Evolutionary conservation across 2,329 filamentous ascomycete genomes (phyloP).

Genomic region (Colletotrichum tropicicola): DNA sequence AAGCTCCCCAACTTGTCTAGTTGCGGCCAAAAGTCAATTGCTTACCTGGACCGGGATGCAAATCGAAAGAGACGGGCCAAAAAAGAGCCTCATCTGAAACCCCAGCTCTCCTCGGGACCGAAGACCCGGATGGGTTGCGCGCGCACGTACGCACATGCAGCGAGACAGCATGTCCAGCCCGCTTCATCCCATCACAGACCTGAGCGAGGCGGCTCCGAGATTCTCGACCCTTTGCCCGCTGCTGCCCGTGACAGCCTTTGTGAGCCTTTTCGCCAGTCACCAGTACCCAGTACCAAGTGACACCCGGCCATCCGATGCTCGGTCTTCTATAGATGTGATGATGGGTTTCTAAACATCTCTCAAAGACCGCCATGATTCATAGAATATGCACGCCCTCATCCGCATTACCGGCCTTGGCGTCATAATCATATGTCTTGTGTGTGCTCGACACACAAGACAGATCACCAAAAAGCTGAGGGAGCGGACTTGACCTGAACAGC

Average conservation of each 20-base stretch:
- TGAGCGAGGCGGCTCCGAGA: neutral
- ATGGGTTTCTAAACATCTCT: neutral
- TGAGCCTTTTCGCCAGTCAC: too few species aligned
- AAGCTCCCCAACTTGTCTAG: neutral
- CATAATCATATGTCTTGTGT: neutral
- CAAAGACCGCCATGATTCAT: constrained; percentile 4
- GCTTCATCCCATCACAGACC: neutral
- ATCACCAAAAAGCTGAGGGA: neutral
- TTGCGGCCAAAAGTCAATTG: constrained; percentile 21
- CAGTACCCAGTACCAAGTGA: too few species aligned
- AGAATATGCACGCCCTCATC: neutral
- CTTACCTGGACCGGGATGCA: neutral
- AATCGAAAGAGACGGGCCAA: neutral
- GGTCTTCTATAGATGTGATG: neutral
- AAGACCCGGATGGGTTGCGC: neutral
- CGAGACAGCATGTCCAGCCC: neutral
- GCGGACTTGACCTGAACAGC: neutral
- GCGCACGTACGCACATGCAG: constrained; percentile 1
- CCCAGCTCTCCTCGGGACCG: constrained; percentile 7
- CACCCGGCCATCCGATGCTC: constrained; percentile 5
- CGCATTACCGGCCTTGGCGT: neutral
- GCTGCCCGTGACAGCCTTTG: too few species aligned
- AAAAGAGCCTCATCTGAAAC: constrained; percentile 16
- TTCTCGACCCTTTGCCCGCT: neutral
- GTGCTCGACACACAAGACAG: neutral